Conservation (phyloP, 2,329 filamentous ascomycete genomes). For the Colletotrichum chrysophilum region DNA sequence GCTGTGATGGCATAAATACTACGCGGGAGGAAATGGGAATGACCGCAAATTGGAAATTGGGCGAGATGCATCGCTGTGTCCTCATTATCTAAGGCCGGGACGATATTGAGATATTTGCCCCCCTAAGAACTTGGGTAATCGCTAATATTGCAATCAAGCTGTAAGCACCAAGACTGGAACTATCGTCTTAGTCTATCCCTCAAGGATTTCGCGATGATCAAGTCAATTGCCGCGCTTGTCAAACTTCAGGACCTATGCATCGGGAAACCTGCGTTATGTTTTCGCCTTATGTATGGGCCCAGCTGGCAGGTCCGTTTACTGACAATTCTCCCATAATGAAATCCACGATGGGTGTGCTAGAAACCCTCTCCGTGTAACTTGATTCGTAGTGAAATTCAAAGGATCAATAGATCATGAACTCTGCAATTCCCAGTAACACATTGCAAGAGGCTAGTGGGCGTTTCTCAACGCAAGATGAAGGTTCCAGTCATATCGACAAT, state of each 20-base stretch:
- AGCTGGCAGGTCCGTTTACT: neutral
- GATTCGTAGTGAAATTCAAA: neutral
- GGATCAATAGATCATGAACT: neutral
- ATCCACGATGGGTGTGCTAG: too few relatives aligned
- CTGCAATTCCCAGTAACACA: fast-evolving
- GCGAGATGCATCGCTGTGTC: neutral
- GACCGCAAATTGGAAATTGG: fast-evolving
- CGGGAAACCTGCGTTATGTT: neutral
- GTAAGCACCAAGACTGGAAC: fast-evolving
- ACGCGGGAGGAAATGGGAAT: neutral
- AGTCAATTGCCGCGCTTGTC: fast-evolving
- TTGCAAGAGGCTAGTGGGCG: fast-evolving
- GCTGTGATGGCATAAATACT: neutral
- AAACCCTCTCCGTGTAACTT: fast-evolving
- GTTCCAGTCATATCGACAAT: neutral
- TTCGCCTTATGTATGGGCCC: fast-evolving
- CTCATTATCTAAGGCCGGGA: too few relatives aligned
- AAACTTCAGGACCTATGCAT: neutral
- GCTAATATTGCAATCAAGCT: fast-evolving
- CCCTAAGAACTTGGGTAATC: fast-evolving
- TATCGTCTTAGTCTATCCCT: neutral
- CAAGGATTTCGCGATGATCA: neutral
- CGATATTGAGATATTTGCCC: too few relatives aligned
- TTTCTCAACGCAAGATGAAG: neutral
- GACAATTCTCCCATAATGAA: too few relatives aligned